These are phyloP conservation scores for Dactylis glomerata DNA, from an alignment of 176 grass and related monocot species.

Conservation along the genomic window DNA sequence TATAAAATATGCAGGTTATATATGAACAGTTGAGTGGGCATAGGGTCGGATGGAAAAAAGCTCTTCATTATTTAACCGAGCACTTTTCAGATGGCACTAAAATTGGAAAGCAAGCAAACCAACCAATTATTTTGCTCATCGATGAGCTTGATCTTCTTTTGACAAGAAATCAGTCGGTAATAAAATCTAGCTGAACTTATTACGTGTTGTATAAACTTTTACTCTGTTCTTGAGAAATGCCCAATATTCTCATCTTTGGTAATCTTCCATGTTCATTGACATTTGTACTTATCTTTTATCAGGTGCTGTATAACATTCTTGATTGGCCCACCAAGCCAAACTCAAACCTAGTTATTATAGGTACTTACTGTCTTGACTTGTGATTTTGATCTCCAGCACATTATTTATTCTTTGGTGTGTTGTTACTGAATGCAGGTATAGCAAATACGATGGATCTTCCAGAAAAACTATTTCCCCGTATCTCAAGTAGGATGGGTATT, in stretches of 20 bases:
- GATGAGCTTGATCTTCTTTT: slow-evolving; percentile 99
- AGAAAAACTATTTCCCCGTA: slow-evolving; percentile 87
- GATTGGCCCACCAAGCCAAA: slow-evolving; percentile 92
- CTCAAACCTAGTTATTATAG: slow-evolving; percentile 88
- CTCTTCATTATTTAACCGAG: slow-evolving; percentile 88
- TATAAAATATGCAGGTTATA: slow-evolving; percentile 54
- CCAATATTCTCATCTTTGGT: neutral
- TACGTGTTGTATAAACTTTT: neutral
- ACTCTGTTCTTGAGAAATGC: neutral
- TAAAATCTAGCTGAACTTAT: slow-evolving; percentile 21
- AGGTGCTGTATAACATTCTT: slow-evolving; percentile 99
- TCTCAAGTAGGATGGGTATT: slow-evolving; percentile 98
- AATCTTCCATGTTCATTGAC: slow-evolving; percentile 14
- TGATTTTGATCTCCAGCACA: slow-evolving; percentile 22
- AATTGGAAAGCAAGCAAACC: slow-evolving; percentile 59
- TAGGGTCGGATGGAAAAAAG: slow-evolving; percentile 93
- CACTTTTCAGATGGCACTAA: slow-evolving; percentile 73
- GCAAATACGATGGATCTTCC: slow-evolving; percentile 99
- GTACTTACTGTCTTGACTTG: slow-evolving; percentile 38
- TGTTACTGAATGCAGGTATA: slow-evolving; percentile 63
- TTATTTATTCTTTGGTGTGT: slow-evolving; percentile 38
- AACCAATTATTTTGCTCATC: slow-evolving; percentile 93
- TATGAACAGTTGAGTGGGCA: slow-evolving; percentile 86
- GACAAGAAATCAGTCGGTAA: slow-evolving; percentile 98
- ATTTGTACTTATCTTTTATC: slow-evolving; percentile 30